Conservation (phyloP, 73 alveolate genomes). For the Paramecium caudatum region DNA sequence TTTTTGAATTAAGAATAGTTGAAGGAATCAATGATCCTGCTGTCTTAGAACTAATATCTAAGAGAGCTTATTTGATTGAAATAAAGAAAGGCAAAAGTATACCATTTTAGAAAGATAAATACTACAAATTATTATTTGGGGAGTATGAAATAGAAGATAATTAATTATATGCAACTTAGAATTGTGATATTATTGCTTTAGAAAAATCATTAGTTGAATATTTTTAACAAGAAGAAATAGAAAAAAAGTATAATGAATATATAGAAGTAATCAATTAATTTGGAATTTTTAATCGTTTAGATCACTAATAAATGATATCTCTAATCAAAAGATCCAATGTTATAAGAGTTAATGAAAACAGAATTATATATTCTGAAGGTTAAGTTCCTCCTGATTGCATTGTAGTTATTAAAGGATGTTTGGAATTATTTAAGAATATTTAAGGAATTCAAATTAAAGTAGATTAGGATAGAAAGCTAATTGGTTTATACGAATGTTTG, state of each 20-base stretch:
- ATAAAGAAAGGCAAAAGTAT: background rate
- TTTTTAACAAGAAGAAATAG: background rate
- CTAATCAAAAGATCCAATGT: background rate
- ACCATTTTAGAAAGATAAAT: background rate
- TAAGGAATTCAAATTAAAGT: background rate
- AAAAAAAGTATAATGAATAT: background rate
- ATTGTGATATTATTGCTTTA: background rate
- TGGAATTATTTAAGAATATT: background rate
- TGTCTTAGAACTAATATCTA: background rate
- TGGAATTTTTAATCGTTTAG: background rate
- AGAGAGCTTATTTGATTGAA: background rate
- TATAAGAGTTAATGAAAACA: background rate
- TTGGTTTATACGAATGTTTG: background rate
- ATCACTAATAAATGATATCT: background rate
- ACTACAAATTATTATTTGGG: background rate
- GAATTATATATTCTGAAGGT: background rate
- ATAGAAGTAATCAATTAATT: background rate
- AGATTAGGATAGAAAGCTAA: background rate
- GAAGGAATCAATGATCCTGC: background rate
- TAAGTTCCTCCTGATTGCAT: background rate
- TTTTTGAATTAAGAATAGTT: background rate
- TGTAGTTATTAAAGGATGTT: background rate
- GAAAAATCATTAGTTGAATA: background rate
- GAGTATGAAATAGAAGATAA: background rate
- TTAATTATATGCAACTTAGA: background rate